Evolutionary conservation across 2,329 filamentous ascomycete species (phyloP).

Genomic region (Paracoccidioides lutzii): DNA sequence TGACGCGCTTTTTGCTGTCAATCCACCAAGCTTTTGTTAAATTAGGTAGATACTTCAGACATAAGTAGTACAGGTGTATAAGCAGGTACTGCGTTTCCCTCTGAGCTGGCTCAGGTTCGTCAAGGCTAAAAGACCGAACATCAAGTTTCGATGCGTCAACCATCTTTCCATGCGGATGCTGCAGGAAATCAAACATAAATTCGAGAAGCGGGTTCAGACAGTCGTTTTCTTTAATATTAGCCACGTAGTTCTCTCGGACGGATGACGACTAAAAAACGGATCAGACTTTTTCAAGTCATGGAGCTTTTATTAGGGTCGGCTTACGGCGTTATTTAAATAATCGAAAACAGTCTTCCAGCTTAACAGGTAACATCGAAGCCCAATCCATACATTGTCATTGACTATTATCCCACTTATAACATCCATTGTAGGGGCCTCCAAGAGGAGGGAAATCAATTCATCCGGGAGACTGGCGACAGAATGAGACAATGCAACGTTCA

Average conservation of each 20-base stretch:
- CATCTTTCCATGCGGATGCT: conserved; percentile 60
- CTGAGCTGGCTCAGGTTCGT: conserved; percentile 53
- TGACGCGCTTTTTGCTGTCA: conserved; percentile 64
- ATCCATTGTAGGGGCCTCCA: conserved; percentile 63
- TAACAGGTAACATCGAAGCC: conserved; percentile 67
- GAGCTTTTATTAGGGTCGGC: conserved; percentile 6
- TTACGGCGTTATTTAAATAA: conserved; percentile 57
- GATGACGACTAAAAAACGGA: conserved; percentile 49
- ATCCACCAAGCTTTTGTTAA: conserved; percentile 78
- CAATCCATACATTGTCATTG: conserved; percentile 50
- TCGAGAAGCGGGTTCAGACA: conserved; percentile 57
- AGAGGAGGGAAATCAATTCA: conserved; percentile 68
- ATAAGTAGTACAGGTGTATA: conserved; percentile 73
- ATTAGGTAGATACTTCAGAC: conserved; percentile 62
- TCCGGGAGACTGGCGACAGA: conserved; percentile 58
- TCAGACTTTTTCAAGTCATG: background rate
- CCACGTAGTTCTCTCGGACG: conserved; percentile 67
- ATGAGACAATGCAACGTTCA: conserved; percentile 51
- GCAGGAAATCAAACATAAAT: conserved; percentile 74
- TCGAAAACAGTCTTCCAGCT: conserved; percentile 88
- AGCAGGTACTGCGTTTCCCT: conserved; percentile 71
- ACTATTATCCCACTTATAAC: conserved; percentile 53
- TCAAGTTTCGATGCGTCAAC: conserved; percentile 60
- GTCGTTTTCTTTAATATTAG: conserved; percentile 62
- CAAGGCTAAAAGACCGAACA: conserved; percentile 46